Evolutionary conservation across 1,284 basidiomycete genomes (phyloP).

Genomic region (Rhodotorula sp.): DNA sequence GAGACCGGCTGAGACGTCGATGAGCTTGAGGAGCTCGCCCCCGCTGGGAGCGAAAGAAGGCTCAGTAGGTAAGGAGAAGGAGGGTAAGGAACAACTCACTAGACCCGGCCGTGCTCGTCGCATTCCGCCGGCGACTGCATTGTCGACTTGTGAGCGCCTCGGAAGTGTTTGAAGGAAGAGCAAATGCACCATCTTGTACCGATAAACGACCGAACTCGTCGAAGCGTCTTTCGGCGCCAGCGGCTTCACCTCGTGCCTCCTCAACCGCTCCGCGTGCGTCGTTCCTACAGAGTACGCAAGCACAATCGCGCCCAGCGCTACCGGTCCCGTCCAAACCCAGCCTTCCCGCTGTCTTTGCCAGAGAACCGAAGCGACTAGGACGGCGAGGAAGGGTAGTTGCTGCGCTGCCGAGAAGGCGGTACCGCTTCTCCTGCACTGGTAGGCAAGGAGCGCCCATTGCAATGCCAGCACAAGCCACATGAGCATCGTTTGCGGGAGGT

Average conservation of each 20-base stretch:
- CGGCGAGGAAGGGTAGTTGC: neutral
- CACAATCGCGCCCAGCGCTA: neutral
- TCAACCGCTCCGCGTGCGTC: neutral
- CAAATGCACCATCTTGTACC: slow-evolving; percentile 30
- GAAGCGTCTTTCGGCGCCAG: slow-evolving; percentile 10
- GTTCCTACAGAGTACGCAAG: neutral
- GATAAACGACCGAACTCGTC: slow-evolving; percentile 21
- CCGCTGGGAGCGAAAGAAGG: slow-evolving; percentile 24
- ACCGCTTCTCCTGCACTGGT: no score
- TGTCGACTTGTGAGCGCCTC: neutral
- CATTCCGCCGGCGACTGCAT: slow-evolving; percentile 24
- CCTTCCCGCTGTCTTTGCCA: no score
- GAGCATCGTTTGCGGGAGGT: neutral
- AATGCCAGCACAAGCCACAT: neutral
- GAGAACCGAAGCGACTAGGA: neutral
- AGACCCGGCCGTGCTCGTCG: slow-evolving; percentile 45
- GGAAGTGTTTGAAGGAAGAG: no score
- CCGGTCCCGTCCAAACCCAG: no score
- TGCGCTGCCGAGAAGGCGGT: no score
- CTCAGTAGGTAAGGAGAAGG: neutral
- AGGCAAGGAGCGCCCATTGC: no score
- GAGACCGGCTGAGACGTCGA: slow-evolving; percentile 51
- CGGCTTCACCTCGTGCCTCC: neutral
- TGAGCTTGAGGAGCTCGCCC: slow-evolving; percentile 50
- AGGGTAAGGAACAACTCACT: slow-evolving; percentile 1